Evolutionary conservation across 371 early-diverging fungal species (phyloP).

Genomic region (Syncephalis plumigaleata): DNA sequence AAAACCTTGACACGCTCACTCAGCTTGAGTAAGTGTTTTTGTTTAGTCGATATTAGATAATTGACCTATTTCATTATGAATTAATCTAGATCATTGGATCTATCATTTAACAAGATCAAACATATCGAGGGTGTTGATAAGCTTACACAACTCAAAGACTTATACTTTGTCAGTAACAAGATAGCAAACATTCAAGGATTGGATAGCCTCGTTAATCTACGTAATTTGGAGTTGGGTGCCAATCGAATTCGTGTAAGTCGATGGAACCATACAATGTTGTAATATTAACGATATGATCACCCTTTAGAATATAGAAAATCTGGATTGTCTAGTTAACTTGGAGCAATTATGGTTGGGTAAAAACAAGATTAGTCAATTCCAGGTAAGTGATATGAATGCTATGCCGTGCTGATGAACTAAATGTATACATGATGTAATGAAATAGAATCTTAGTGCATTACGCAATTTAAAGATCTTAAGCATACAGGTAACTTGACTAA

Average conservation of each 20-base stretch:
- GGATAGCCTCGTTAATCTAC: constrained; percentile 35
- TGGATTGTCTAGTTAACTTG: constrained; percentile 59
- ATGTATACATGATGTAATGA: background rate
- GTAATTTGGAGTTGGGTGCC: constrained; percentile 83
- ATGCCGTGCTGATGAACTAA: background rate
- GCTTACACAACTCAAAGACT: constrained; percentile 31
- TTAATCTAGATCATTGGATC: constrained; percentile 45
- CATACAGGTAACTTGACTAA: constrained; percentile 36
- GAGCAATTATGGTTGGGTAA: constrained; percentile 90
- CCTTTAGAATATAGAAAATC: constrained; percentile 55
- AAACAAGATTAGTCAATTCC: constrained; percentile 78
- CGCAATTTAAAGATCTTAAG: constrained; percentile 56
- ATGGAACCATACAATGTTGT: background rate
- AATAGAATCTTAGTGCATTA: constrained; percentile 17
- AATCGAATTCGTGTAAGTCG: constrained; percentile 67
- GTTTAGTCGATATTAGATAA: background rate
- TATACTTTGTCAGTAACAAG: constrained; percentile 77
- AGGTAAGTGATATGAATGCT: constrained; percentile 22
- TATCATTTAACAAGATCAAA: constrained; percentile 84
- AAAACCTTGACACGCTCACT: constrained; percentile 35
- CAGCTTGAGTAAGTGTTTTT: constrained; percentile 36
- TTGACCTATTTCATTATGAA: background rate
- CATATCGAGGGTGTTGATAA: constrained; percentile 39
- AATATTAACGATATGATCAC: background rate
- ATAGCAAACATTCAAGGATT: constrained; percentile 62